Base-by-base conservation (phyloP, 202 grass and related monocot genomes). In the Schoenoplectus triqueter region DNA sequence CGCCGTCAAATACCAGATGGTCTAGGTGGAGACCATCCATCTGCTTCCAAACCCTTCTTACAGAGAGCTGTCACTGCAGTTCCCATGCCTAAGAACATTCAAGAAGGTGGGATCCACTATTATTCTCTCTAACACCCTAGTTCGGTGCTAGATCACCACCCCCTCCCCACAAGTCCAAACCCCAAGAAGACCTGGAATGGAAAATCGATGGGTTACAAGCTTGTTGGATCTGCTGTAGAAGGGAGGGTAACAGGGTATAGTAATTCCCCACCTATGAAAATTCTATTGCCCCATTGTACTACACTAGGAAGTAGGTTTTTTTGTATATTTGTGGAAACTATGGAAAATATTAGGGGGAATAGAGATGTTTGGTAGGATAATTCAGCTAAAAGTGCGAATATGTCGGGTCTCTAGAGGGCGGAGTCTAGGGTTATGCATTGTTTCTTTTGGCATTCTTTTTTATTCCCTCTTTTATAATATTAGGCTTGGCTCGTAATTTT, bases 251-350 rank as follows among this genome's bases (percentile, higher is more conserved):
- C 68, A 61, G 31, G 46, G 80, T 79, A 80, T 70, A 70, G 49
- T 55, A 60, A 66, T 88, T 79, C 77, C 90, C 90, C 82, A 75
- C 90, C 69, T 65, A 86, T 91, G 82, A 95, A 89, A 84, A 84
- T 79, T 65, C 76, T 68, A 87, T 54, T 86, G 84, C 88, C 84
- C 85, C 86, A 55, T 82, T 85, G 85, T 87, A 69, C 80, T 70
- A 86, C 90, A 88, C 85, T 89, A 87, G 83, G 67, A 87, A 89
- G 88, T 91, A 92, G 87, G 73, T 47, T 48, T 86, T 88, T 87
- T 86, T 97, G 91, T 97, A 93, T 92, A 97, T 96, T 96, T 96
- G 84, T 79, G 86, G 91, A 90, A 91, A 91, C 80, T 66, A 41
- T 71, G 65, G 73, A 65, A 87, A 90, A 44, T 83, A 46, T 54